These are phyloP conservation scores for Saccharomyces pastorianus DNA, from an alignment of 1,139 yeast genomes.

Conservation along the genomic window DNA sequence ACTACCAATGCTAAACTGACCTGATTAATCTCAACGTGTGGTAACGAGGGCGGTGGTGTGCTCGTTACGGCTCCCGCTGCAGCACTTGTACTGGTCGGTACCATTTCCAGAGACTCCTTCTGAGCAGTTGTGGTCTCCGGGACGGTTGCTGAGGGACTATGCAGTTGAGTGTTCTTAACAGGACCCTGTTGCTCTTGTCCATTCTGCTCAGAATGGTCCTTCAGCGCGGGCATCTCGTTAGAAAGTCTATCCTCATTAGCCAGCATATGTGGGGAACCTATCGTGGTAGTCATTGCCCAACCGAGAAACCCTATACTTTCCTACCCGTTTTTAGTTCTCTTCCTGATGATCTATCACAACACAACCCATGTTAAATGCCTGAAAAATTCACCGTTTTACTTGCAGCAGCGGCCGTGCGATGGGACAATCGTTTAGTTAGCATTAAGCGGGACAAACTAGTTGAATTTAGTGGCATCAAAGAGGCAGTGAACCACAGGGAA, in stretches of 20 bases:
- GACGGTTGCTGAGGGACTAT: slow-evolving; percentile 3
- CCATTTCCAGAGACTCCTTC: background rate
- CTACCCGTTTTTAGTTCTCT: background rate
- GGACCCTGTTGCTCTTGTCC: background rate
- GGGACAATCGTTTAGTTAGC: slow-evolving; percentile 1
- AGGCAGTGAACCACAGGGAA: background rate
- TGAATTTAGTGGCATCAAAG: background rate
- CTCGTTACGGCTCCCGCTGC: background rate
- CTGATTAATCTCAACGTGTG: slow-evolving; percentile 32
- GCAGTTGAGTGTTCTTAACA: slow-evolving; percentile 1
- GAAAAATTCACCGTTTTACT: background rate
- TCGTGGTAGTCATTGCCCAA: slow-evolving; percentile 8
- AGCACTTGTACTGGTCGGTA: slow-evolving; percentile 1
- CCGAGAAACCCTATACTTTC: background rate
- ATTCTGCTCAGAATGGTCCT: background rate
- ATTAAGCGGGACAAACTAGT: background rate
- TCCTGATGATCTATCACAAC: background rate
- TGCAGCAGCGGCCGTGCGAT: background rate
- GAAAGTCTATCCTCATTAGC: slow-evolving; percentile 2
- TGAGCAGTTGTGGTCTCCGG: background rate
- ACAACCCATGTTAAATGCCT: background rate
- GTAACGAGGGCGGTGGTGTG: slow-evolving; percentile 21
- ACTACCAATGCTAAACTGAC: slow-evolving; percentile 26
- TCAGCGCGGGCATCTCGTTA: background rate
- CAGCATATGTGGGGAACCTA: slow-evolving; percentile 7